These are phyloP conservation scores for Cyberlindnera samutprakarnensis DNA, from an alignment of 805 yeast genomes.

Conservation along the genomic window DNA sequence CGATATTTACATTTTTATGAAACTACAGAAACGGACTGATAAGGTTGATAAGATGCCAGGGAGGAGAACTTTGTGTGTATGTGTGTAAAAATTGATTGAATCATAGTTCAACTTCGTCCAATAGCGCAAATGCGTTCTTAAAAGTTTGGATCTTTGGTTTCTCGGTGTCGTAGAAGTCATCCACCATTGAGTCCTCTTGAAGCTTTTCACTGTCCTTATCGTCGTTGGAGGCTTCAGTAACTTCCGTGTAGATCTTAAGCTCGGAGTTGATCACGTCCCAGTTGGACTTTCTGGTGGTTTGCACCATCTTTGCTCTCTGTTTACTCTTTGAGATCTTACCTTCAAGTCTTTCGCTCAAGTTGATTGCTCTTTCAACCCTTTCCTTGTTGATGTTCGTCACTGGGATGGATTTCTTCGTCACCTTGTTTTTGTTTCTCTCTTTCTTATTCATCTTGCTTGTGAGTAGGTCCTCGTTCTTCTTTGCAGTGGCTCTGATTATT, in stretches of 20 bases:
- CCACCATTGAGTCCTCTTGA: constrained; percentile 15
- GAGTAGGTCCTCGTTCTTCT: constrained; percentile 57
- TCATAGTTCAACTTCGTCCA: constrained; percentile 27
- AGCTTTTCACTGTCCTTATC: constrained; percentile 13
- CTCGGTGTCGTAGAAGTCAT: constrained; percentile 18
- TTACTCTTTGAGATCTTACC: constrained; percentile 60
- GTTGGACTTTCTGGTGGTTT: constrained; percentile 54
- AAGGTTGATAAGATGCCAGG: too few relatives aligned
- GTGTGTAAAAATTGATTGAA: constrained; percentile 1
- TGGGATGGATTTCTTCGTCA: constrained; percentile 23
- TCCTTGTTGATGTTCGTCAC: constrained; percentile 27
- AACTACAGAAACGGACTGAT: too few relatives aligned
- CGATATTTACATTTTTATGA: too few relatives aligned
- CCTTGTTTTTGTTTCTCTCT: constrained; percentile 19
- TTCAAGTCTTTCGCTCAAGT: constrained; percentile 46
- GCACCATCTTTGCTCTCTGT: constrained; percentile 55
- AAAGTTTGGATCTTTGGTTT: constrained; percentile 3
- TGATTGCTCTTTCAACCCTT: constrained; percentile 41
- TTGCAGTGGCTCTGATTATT: constrained; percentile 57
- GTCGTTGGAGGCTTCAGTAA: constrained; percentile 12
- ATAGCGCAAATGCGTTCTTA: constrained; percentile 23
- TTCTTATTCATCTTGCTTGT: constrained; percentile 41
- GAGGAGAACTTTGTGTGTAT: background rate
- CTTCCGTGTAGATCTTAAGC: constrained; percentile 17
- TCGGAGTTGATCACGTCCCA: constrained; percentile 67